Evolutionary conservation across 2,329 filamentous ascomycete species (phyloP).

Genomic region (Penicillium sp.): DNA sequence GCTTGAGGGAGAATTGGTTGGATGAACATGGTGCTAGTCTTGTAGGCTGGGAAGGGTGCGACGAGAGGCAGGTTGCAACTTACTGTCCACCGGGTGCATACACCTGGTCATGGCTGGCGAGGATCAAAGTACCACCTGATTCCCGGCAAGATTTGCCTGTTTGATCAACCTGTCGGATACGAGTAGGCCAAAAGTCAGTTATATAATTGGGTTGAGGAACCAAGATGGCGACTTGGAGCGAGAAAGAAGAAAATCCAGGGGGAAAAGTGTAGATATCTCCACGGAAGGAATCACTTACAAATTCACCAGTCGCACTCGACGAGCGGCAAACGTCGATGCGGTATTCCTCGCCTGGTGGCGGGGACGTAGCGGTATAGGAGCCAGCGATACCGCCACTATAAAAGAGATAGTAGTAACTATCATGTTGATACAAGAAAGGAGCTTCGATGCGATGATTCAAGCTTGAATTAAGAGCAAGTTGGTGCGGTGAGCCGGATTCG

Average conservation of each 20-base stretch:
- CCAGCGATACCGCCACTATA: conserved; percentile 57
- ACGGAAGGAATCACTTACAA: conserved; percentile 34
- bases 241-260: too few relatives aligned
- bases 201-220: background rate
- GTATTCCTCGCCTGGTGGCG: conserved; percentile 56
- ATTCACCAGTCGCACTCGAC: conserved; percentile 47
- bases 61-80: conserved; percentile 25
- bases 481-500: conserved; percentile 31
- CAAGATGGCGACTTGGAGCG: too few relatives aligned
- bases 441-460: conserved; percentile 54
- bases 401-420: conserved; percentile 58
- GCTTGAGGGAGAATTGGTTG: background rate
- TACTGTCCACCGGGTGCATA: conserved; percentile 64
- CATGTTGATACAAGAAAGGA: conserved; percentile 50
- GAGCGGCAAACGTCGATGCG: conserved; percentile 59
- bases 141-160: conserved; percentile 48
- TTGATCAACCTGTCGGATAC: conserved; percentile 43
- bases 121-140: conserved; percentile 56
- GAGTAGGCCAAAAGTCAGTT: background rate
- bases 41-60: too few relatives aligned
- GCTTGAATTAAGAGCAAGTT: conserved; percentile 51
- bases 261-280: background rate
- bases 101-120: conserved; percentile 54
- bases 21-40: background rate
- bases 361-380: conserved; percentile 45